Conservation (phyloP, 2,329 filamentous ascomycete genomes). For the Ophiostoma himal-ulmi region DNA sequence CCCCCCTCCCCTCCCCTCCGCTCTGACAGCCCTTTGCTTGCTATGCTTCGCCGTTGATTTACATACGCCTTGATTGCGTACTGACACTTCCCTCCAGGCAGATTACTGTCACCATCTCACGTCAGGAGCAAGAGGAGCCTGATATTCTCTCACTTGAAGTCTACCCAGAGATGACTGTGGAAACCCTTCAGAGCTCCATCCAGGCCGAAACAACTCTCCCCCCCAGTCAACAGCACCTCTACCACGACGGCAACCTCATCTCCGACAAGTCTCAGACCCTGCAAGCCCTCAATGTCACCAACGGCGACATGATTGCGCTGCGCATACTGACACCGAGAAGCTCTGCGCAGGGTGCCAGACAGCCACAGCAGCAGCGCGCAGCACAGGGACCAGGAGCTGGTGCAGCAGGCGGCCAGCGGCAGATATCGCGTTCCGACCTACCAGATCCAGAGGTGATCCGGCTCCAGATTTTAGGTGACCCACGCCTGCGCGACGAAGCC, state of each 20-base stretch:
- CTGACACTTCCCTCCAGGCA: slow-evolving; percentile 51
- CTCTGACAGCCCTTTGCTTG: not conserved
- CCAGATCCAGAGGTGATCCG: slow-evolving; percentile 76
- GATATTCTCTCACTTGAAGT: slow-evolving; percentile 79
- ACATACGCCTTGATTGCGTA: not conserved
- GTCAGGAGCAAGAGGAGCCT: slow-evolving; percentile 62
- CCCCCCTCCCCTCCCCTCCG: not conserved
- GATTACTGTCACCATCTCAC: slow-evolving; percentile 79
- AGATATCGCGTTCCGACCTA: slow-evolving; percentile 26
- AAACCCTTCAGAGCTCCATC: slow-evolving; percentile 80
- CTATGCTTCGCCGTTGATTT: not conserved
- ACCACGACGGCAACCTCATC: slow-evolving; percentile 81
- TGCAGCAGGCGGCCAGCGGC: slow-evolving; percentile 28
- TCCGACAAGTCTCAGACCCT: slow-evolving; percentile 73
- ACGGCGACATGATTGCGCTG: slow-evolving; percentile 89
- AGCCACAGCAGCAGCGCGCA: slow-evolving; percentile 31
- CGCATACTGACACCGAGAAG: slow-evolving; percentile 56
- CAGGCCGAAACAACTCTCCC: slow-evolving; percentile 75
- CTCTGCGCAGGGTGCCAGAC: slow-evolving; percentile 33
- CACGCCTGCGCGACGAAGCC: slow-evolving; percentile 64
- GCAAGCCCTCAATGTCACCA: slow-evolving; percentile 69
- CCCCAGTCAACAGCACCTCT: slow-evolving; percentile 70
- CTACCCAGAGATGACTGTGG: slow-evolving; percentile 73
- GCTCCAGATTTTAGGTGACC: slow-evolving; percentile 74
- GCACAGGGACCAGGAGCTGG: slow-evolving; percentile 29